Evolutionary conservation across 495 filamentous ascomycete species (phyloP), one percentile per base, ranked within the genome.

Genomic region (Aspergillus sparsus): DNA sequence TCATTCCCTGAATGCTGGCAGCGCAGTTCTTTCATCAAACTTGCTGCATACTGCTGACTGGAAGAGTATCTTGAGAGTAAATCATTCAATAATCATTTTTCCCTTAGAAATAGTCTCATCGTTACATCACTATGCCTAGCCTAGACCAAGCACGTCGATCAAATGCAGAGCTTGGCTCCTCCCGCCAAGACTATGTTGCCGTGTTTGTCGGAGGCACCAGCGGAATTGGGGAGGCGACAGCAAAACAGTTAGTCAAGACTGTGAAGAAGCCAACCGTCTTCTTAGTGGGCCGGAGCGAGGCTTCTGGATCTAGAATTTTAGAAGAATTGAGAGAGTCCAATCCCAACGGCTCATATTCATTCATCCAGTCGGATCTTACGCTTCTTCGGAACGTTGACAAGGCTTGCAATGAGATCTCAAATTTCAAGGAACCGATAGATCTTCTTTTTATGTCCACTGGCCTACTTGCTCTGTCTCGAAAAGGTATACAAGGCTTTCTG

Each of bases 191-290:
- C 5, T 66, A 83, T 1, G 76, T 83, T 3, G 83, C 78, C 33
- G 78, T 87, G 52, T 86, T 86, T 62, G 81, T 84, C 10, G 86
- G 87, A 35, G 87, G 70, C 21, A 90, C 87, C 0, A 80, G 76
- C 44, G 87, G 85, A 34, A 82, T 90, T 55, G 87, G 85, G 34
- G 77, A 83, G 61, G 59, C 71, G 6, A 78, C 85, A 0, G 66
- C 88, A 36, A 82, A 75, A 58, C 60, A 77, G 52, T 85, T 89
- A 49, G 82, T 80, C 37, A 58, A 77, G 44, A 68, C 82, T 6
- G 60, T 66, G 8, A 52, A 71, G 27, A 41, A 79, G 69, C 52
- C 84, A 31, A 66, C 68, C 6, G 68, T 76, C 41, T 79, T 80
- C 62, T 62, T 81, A 47, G 59, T 82, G 47, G 80, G 81, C 66